Conservation (phyloP, 192 early-diverging fungal species). For the Podochytrium sp. region DNA sequence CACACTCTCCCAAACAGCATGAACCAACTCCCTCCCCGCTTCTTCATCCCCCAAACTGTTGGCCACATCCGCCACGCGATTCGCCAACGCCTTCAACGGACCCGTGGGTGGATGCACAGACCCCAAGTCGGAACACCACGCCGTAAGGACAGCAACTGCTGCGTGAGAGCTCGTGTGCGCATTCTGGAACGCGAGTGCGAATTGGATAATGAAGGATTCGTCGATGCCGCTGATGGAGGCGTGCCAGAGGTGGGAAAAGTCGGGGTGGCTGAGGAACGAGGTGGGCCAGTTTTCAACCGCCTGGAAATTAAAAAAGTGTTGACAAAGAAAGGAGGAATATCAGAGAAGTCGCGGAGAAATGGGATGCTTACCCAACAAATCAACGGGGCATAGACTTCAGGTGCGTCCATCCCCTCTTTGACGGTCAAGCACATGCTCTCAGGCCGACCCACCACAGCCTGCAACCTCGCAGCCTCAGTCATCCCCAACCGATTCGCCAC, state of each 20-base stretch:
- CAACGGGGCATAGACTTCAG: conserved; percentile 15
- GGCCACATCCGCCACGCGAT: conserved; percentile 22
- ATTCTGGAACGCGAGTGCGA: conserved; percentile 1
- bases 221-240: conserved; percentile 6
- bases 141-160: neutral
- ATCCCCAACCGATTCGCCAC: conserved; percentile 23
- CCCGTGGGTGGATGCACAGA: neutral
- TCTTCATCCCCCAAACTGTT: neutral
- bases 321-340: neutral
- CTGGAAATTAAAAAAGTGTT: neutral
- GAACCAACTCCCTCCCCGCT: neutral
- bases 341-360: neutral
- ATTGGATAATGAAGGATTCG: conserved; percentile 11
- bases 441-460: neutral
- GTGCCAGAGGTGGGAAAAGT: neutral
- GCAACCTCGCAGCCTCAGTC: conserved; percentile 15
- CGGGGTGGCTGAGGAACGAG: neutral
- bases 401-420: neutral
- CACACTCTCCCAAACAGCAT: neutral
- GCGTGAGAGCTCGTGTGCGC: neutral
- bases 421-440: conserved; percentile 26
- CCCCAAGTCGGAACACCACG: conserved; percentile 9
- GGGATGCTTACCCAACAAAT: conserved; percentile 9
- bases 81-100: conserved; percentile 12
- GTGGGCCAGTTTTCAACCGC: conserved; percentile 20